Conservation (phyloP, 805 yeast species). For the Cyberlindnera veronae region DNA sequence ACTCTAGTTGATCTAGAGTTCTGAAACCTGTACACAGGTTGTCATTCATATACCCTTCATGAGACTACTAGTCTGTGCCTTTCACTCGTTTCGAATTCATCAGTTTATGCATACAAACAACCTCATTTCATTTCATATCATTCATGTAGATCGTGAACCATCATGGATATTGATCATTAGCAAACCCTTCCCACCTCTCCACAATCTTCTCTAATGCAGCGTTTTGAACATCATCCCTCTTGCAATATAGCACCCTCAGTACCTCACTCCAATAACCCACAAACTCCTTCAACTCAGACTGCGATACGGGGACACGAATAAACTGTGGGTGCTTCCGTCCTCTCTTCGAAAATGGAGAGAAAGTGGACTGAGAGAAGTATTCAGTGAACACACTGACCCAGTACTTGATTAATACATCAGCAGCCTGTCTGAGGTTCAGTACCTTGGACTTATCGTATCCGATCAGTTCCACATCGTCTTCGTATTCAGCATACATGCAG, state of each 20-base stretch:
- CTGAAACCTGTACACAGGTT: too few species aligned
- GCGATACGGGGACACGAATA: constrained; percentile 28
- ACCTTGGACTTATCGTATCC: constrained; percentile 42
- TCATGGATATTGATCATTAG: too few species aligned
- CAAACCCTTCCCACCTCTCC: constrained; percentile 33
- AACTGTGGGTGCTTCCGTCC: constrained; percentile 28
- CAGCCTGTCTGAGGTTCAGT: constrained; percentile 38
- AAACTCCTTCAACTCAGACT: constrained; percentile 36
- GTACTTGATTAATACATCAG: constrained; percentile 40
- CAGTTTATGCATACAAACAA: too few species aligned
- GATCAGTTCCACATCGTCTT: constrained; percentile 47
- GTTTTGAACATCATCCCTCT: constrained; percentile 32
- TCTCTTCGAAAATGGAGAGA: constrained; percentile 21
- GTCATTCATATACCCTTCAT: too few species aligned
- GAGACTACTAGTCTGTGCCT: neutral
- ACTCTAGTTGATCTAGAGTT: constrained; percentile 9
- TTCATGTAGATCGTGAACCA: neutral
- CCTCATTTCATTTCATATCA: too few species aligned
- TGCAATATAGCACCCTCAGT: constrained; percentile 40
- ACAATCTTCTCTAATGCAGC: constrained; percentile 30
- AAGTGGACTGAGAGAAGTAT: constrained; percentile 33
- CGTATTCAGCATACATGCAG: constrained; percentile 53
- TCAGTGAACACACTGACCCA: constrained; percentile 58
- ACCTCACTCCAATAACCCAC: constrained; percentile 50
- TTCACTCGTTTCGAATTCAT: too few species aligned